Conservation (phyloP, 768 basidiomycete genomes). For the Asterophora lycoperdoides region DNA sequence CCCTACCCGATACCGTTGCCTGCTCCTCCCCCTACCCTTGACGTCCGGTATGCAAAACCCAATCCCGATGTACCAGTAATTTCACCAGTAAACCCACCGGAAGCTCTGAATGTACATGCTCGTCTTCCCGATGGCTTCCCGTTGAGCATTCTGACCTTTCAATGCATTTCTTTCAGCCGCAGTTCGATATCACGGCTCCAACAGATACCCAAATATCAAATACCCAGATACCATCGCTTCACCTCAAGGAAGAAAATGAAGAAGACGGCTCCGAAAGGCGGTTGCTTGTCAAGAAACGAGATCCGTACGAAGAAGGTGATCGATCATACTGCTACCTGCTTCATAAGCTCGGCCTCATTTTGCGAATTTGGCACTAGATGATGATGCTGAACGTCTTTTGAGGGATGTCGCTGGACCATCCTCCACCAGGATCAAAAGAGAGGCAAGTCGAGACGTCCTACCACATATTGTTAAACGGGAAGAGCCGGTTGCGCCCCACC, state of each 20-base stretch:
- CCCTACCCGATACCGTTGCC: slow-evolving; percentile 23
- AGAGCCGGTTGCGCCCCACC: no score
- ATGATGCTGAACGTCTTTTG: slow-evolving; percentile 9
- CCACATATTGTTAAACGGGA: no score
- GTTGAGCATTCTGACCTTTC: neutral
- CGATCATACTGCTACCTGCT: neutral
- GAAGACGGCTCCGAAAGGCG: no score
- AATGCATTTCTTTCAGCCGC: neutral
- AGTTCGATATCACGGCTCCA: neutral
- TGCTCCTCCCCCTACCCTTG: slow-evolving; percentile 16
- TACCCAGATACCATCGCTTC: neutral
- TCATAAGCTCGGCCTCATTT: neutral
- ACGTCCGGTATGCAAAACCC: slow-evolving; percentile 18
- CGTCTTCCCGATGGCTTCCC: neutral
- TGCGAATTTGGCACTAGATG: slow-evolving; percentile 5
- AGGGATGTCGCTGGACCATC: neutral
- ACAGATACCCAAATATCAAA: neutral
- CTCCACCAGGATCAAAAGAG: neutral
- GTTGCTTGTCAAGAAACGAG: slow-evolving; percentile 10
- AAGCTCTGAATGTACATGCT: neutral
- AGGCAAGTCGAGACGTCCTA: neutral
- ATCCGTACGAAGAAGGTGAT: slow-evolving; percentile 20
- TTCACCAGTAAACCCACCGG: neutral
- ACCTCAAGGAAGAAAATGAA: neutral
- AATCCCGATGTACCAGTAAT: slow-evolving; percentile 1